These are phyloP conservation scores for Pseudozyma thailandica DNA, from an alignment of 1,284 basidiomycete genomes.

Conservation along the genomic window DNA sequence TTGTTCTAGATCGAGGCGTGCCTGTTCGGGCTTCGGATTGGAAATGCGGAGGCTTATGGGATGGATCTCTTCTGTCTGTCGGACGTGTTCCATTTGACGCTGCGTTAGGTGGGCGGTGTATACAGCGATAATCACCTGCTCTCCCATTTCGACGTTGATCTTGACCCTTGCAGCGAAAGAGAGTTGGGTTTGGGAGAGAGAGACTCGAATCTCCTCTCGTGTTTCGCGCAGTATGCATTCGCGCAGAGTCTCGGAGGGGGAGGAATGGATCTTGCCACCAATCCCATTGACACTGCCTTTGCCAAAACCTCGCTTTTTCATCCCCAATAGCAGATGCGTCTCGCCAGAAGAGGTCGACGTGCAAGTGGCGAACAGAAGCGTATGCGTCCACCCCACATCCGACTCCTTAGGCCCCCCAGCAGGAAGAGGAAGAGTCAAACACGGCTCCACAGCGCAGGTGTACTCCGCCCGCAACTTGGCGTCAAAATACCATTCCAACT, in stretches of 20 bases:
- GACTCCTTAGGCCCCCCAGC: neutral
- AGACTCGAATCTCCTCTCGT: slow-evolving; percentile 9
- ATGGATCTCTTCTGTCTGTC: neutral
- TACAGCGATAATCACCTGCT: slow-evolving; percentile 14
- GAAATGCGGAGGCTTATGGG: neutral
- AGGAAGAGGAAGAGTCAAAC: neutral
- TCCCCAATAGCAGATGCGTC: slow-evolving; percentile 8
- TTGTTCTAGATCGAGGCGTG: no score
- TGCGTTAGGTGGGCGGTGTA: neutral
- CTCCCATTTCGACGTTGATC: slow-evolving; percentile 16
- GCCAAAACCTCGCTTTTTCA: slow-evolving; percentile 24
- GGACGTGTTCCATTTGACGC: neutral
- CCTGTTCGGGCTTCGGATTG: no score
- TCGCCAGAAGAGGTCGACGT: neutral
- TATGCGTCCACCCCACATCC: slow-evolving; percentile 22
- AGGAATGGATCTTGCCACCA: slow-evolving; percentile 18
- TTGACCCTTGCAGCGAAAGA: slow-evolving; percentile 1
- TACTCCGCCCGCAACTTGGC: no score
- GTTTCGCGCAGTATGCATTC: slow-evolving; percentile 20
- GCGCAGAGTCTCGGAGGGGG: slow-evolving; percentile 1
- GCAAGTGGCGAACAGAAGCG: slow-evolving; percentile 13
- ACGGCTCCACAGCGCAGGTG: neutral
- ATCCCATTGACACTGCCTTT: slow-evolving; percentile 15
- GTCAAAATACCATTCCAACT: neutral
- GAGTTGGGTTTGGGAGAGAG: neutral